phyloP scores from a whole-genome alignment of 768 basidiomycete genomes.

The Trametes coccinea region DNA sequence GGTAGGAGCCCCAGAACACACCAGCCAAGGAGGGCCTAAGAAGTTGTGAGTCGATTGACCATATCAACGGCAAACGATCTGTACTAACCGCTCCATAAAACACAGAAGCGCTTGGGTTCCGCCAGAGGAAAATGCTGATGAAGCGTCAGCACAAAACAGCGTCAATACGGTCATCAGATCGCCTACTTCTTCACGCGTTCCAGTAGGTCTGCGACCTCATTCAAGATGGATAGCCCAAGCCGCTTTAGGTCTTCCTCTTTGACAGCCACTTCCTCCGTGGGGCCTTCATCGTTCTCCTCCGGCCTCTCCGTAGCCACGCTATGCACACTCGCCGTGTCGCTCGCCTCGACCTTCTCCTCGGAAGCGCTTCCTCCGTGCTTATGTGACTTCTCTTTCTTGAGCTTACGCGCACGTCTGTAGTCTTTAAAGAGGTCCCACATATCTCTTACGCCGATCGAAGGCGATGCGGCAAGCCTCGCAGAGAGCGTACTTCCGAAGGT shows the following conservation, averaged over 20 bases:
- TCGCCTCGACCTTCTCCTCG: conserved; percentile 13
- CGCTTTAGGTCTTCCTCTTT: conserved; percentile 46
- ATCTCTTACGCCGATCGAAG: conserved; percentile 50
- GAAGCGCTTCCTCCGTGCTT: conserved; percentile 20
- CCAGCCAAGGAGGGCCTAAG: conserved; percentile 40
- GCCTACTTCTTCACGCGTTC: conserved; percentile 65
- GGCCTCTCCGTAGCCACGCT: conserved; percentile 5
- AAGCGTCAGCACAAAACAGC: background rate
- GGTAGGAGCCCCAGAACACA: conserved; percentile 49
- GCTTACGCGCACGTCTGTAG: conserved; percentile 39
- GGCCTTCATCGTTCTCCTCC: background rate
- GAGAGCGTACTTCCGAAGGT: conserved; percentile 53
- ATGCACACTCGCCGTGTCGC: conserved; percentile 5
- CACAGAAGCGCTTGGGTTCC: conserved; percentile 50
- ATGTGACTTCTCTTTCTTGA: conserved; percentile 28
- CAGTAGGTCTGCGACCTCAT: conserved; percentile 57
- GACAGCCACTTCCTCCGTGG: conserved; percentile 24
- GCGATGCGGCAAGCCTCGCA: conserved; percentile 45
- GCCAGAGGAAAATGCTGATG: conserved; percentile 67
- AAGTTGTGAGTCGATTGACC: conserved; percentile 5
- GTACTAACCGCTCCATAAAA: conserved; percentile 46
- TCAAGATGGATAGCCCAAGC: conserved; percentile 40
- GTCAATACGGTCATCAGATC: background rate
- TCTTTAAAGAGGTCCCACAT: conserved; percentile 53
- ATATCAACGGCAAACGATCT: background rate